Evolutionary conservation across 306 rosid species (phyloP), one percentile per base, ranked within the genome.

Genomic region (Pterocarpus santalinus): DNA sequence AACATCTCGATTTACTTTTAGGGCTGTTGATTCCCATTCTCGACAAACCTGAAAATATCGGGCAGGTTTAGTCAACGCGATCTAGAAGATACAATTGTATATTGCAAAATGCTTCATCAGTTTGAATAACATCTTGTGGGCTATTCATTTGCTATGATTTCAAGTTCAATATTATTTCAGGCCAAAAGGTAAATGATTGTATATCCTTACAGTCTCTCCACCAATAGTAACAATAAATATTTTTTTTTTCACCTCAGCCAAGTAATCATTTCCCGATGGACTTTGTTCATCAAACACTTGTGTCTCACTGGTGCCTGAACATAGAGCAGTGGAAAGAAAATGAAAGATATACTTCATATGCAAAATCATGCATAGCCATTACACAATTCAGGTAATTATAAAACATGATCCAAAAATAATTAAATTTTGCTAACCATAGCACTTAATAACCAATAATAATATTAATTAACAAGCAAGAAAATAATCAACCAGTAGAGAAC

Each of bases 11-110:
- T 93, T 89, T 56, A 83, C 97, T 85, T 78, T 83, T 49, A 72
- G 86, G 73, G 99, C 99, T 3, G 87, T 87, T 16, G 92, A 89
- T 87, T 96, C 99, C 99, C 99, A 96, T 83, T 93, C 97, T 83
- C 98, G 88, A 72, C 97, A 92, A 81, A 96, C 99, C 99, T 96
- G 91, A 82, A 73, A 80, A 85, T 55, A 60, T 65, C 62, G 7
- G 67, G 32, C 49, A 30, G 49, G 28, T 58, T 83, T 34, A 13
- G 30, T 76, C 53, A 69, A 55, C 22, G 36, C 22, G 69, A 82
- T 53, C 55, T 16, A 43, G 65, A 81, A 58, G 67, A 47, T 43
- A 69, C 36, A 74, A 34, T 57, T 61, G 47, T 43, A 73, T 6
- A 41, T 36, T 28, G 68, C 22, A 12, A 55, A 71, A 69, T 8